Evolutionary conservation across 2,329 filamentous ascomycete genomes (phyloP), one percentile per base, ranked within the genome.

Genomic region (Fonsecaea multimorphosa): DNA sequence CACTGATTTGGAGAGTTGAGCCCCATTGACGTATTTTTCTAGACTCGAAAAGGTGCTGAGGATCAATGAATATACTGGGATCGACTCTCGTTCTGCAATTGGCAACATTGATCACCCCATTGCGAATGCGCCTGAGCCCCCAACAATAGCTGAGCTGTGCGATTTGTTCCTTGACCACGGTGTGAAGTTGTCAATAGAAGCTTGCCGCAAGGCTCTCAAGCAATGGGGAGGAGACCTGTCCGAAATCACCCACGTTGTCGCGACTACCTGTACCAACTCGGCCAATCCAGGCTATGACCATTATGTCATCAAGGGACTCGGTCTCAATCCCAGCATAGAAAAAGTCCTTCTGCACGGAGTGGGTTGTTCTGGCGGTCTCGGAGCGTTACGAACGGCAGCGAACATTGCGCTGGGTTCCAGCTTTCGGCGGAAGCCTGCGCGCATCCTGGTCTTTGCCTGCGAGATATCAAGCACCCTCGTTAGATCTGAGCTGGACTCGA

Each of bases 241-340:
- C 3, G 69, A 72, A 46, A 87, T 91, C 68, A 91, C 87, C 2
- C 88, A 91, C 71, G 81, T 89, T 46, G 87, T 91, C 8, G 85
- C 87, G 27, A 89, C 87, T 0, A 90, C 87, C 4, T 90, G 88
- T 74, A 91, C 88, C 8, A 86, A 90, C 73, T 89, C 86, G 68
- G 87, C 87, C 16, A 90, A 90, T 73, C 88, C 88, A 0, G 88
- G 88, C 1, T 90, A 87, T 73, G 88, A 90, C 70, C 86, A 89
- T 74, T 88, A 81, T 68, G 85, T 90, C 27, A 83, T 83, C 59
- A 86, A 85, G 72, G 78, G 80, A 3, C 77, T 91, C 1, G 86
- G 86, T 0, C 79, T 90, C 32, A 78, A 79, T n/a, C 79, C 83
- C 36, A 78, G 78, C n/a, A 82, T 88, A 1, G 87, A 91, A 71